A percentile compares a stretch with the other conserved stretches of the same genome.
Conservation (phyloP, 441 rosid genomes). For the Euphorbia celastroides region DNA sequence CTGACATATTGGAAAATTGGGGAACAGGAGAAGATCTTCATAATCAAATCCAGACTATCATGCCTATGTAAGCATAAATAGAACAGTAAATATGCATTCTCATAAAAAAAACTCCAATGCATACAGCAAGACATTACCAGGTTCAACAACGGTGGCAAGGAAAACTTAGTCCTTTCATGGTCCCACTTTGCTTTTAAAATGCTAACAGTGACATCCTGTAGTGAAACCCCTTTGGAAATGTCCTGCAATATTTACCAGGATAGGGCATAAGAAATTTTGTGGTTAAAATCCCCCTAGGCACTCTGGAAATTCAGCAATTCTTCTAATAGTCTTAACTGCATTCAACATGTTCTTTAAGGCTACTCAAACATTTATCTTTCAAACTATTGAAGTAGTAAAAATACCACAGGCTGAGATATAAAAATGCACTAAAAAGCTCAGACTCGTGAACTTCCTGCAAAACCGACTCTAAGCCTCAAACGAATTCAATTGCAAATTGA, state of each 20-base stretch:
- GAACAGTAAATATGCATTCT: neutral
- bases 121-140: slow-evolving; percentile 44
- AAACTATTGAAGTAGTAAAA: neutral
- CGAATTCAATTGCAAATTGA: neutral
- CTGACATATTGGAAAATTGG: neutral
- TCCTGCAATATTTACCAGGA: slow-evolving; percentile 36
- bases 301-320: neutral
- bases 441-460: neutral
- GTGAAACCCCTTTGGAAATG: slow-evolving; percentile 42
- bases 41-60: neutral
- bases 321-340: neutral
- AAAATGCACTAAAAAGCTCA: neutral
- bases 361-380: neutral
- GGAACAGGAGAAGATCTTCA: neutral
- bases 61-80: neutral
- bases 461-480: neutral
- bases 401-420: neutral
- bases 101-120: neutral
- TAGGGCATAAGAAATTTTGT: neutral
- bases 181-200: slow-evolving; percentile 82
- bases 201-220: slow-evolving; percentile 50
- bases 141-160: slow-evolving; percentile 90
- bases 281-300: neutral
- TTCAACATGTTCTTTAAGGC: too few species aligned
- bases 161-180: slow-evolving; percentile 78